phyloP scores from a whole-genome alignment of 2,329 filamentous ascomycete genomes.

The Neodidymelliopsis sp. region DNA sequence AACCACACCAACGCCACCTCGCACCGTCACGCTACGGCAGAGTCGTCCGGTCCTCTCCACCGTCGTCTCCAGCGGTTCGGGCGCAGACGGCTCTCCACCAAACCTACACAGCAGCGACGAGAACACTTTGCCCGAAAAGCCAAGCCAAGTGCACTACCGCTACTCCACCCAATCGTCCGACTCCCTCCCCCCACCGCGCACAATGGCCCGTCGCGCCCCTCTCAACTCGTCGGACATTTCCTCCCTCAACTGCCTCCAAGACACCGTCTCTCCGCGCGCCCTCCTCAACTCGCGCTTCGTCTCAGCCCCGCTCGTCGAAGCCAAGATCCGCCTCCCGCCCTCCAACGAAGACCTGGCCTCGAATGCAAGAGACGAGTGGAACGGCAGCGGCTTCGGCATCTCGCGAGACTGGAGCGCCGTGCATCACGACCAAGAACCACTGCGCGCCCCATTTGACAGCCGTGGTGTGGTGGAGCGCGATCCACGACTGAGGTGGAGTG shows the following conservation, averaged over 20 bases:
- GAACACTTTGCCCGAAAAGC: slow-evolving; percentile 25
- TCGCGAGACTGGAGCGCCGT: slow-evolving; percentile 33
- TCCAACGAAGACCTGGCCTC: slow-evolving; percentile 38
- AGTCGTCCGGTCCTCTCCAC: slow-evolving; percentile 46
- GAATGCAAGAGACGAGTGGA: slow-evolving; percentile 21
- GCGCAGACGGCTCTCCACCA: slow-evolving; percentile 16
- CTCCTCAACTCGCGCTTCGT: slow-evolving; percentile 48
- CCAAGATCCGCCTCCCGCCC: slow-evolving; percentile 47
- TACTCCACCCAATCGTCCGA: slow-evolving; percentile 35
- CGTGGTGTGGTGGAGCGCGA: slow-evolving; percentile 45
- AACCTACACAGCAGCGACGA: slow-evolving; percentile 23
- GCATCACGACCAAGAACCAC: slow-evolving; percentile 20
- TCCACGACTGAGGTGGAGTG: slow-evolving; percentile 51
- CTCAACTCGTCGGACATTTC: slow-evolving; percentile 47
- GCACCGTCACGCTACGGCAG: slow-evolving; percentile 33
- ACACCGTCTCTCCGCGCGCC: slow-evolving; percentile 46
- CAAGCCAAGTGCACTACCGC: slow-evolving; percentile 21
- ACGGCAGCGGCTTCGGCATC: slow-evolving; percentile 28
- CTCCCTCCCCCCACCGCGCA: slow-evolving; percentile 27
- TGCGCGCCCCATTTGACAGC: slow-evolving; percentile 45
- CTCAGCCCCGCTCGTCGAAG: slow-evolving; percentile 48
- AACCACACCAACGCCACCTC: slow-evolving; percentile 23
- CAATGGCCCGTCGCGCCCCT: slow-evolving; percentile 32
- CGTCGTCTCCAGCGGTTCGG: slow-evolving; percentile 43
- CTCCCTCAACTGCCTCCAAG: slow-evolving; percentile 50